phyloP scores from a whole-genome alignment of 1,284 basidiomycete species.

The Sporisorium scitamineum region DNA sequence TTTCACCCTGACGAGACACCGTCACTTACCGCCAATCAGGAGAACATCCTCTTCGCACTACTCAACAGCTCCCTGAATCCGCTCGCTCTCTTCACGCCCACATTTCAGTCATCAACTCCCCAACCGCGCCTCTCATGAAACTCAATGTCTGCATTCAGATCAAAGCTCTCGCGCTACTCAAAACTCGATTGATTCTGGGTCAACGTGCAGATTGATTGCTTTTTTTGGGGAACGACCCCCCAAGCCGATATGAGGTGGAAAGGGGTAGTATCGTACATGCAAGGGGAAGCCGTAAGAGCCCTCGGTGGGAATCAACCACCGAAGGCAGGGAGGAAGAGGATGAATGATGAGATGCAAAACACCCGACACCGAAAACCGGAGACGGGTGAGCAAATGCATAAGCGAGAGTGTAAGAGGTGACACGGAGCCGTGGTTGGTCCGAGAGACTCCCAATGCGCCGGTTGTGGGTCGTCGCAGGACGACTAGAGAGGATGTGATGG shows the following conservation, averaged over 20 bases:
- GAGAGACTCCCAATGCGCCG: constrained; percentile 5
- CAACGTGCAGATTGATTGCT: constrained; percentile 54
- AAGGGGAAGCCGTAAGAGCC: constrained; percentile 31
- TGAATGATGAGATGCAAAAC: constrained; percentile 10
- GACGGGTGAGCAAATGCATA: constrained; percentile 35
- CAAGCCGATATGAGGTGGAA: constrained; percentile 28
- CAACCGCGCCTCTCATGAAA: no score
- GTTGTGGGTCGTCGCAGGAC: constrained; percentile 2
- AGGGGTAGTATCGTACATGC: constrained; percentile 38
- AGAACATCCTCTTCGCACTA: not conserved
- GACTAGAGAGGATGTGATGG: constrained; percentile 8
- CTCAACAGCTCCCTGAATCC: not conserved
- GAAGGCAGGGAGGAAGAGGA: constrained; percentile 3
- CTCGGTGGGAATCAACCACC: constrained; percentile 45
- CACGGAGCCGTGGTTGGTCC: constrained; percentile 4
- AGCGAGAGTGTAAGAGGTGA: constrained; percentile 6
- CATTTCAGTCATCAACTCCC: not conserved
- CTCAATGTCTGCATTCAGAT: not conserved
- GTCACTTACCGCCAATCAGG: no score
- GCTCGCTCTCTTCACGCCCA: no score
- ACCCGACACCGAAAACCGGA: constrained; percentile 8
- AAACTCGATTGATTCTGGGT: constrained; percentile 10
- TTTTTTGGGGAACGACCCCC: constrained; percentile 46
- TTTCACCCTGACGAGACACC: no score
- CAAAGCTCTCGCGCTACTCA: not conserved